phyloP scores from a whole-genome alignment of 169 alveolate genomes.

The Babesia bigemina region DNA sequence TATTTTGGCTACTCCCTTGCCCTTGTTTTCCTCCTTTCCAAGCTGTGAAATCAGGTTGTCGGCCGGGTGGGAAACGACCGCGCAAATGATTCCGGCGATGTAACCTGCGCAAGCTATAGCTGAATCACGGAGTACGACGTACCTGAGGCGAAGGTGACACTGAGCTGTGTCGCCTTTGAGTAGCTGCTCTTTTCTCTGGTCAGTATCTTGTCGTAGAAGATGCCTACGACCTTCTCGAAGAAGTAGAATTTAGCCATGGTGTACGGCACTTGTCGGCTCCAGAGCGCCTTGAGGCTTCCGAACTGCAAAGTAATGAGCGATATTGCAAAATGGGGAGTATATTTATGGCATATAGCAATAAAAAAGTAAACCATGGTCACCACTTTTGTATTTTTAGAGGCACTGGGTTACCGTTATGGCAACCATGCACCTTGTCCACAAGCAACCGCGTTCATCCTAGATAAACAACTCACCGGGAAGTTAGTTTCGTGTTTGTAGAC shows the following conservation, averaged over 20 bases:
- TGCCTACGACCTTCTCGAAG: constrained; percentile 92
- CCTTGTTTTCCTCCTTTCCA: constrained; percentile 85
- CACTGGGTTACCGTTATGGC: constrained; percentile 89
- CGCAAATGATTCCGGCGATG: constrained; percentile 95
- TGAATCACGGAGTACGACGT: not conserved
- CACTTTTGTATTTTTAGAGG: constrained; percentile 17
- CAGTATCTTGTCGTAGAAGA: constrained; percentile 88
- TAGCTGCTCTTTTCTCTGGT: constrained; percentile 87
- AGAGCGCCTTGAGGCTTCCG: constrained; percentile 90
- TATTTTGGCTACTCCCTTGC: constrained; percentile 69
- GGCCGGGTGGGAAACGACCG: constrained; percentile 97
- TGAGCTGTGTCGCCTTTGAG: constrained; percentile 88
- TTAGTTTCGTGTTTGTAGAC: constrained; percentile 77
- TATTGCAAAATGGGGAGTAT: not conserved
- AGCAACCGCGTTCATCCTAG: no score
- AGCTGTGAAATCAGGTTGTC: constrained; percentile 94
- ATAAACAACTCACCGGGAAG: constrained; percentile 77
- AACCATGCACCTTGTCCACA: constrained; percentile 16
- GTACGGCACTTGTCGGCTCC: constrained; percentile 95
- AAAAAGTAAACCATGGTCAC: not conserved
- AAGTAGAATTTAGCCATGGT: constrained; percentile 98
- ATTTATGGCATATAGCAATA: not conserved
- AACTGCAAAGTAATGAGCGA: constrained; percentile 30
- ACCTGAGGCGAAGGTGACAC: constrained; percentile 93
- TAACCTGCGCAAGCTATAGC: constrained; percentile 81